These are phyloP conservation scores for Calonectria naviculata DNA, from an alignment of 2,329 filamentous ascomycete genomes.

Conservation along the genomic window DNA sequence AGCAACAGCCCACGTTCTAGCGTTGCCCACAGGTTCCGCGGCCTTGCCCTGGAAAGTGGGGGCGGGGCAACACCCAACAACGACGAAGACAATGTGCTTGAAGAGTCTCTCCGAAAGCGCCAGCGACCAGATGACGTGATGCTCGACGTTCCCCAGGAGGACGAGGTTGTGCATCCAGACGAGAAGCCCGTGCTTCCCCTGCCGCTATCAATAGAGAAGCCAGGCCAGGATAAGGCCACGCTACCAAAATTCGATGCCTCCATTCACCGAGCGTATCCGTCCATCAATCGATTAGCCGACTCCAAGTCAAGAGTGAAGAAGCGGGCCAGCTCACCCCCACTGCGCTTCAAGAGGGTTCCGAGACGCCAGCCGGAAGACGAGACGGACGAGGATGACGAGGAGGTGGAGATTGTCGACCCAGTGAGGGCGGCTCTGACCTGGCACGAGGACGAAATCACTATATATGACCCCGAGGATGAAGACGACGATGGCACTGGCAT, in stretches of 20 bases:
- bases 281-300: constrained; percentile 52
- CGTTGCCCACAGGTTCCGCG: constrained; percentile 64
- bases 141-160: constrained; percentile 36
- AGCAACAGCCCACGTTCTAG: constrained; percentile 63
- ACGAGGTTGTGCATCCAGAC: constrained; percentile 20
- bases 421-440: constrained; percentile 71
- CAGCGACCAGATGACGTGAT: constrained; percentile 47
- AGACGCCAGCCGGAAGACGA: constrained; percentile 29
- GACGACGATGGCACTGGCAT: constrained; percentile 76
- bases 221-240: constrained; percentile 13
- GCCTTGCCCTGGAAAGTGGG: constrained; percentile 60
- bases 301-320: constrained; percentile 50
- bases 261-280: constrained; percentile 49
- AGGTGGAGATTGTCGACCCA: constrained; percentile 59
- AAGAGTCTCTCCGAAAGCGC: constrained; percentile 51
- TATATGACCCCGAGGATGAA: constrained; percentile 72
- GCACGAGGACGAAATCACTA: constrained; percentile 76
- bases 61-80: constrained; percentile 52
- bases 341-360: constrained; percentile 41
- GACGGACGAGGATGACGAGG: constrained; percentile 48
- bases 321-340: constrained; percentile 53
- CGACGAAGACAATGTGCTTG: constrained; percentile 44
- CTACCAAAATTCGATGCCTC: constrained; percentile 25
- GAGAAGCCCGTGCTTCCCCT: constrained; percentile 17
- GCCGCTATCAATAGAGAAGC: constrained; percentile 6